Conservation (phyloP, 1,284 basidiomycete genomes). For the Anthracocystis setariae region DNA sequence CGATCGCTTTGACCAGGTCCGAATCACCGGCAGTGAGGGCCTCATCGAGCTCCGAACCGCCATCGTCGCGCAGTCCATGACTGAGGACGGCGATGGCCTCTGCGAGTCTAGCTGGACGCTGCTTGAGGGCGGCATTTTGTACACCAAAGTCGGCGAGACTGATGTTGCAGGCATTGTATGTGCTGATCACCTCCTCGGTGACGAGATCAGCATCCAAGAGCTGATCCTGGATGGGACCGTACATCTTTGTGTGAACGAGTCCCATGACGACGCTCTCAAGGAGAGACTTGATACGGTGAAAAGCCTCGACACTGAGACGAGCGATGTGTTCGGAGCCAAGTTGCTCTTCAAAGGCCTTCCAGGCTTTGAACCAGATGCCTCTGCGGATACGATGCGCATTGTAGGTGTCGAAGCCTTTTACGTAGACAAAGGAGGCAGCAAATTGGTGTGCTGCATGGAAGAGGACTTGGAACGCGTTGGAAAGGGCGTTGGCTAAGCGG, state of each 20-base stretch:
- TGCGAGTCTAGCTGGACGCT: conserved; percentile 18
- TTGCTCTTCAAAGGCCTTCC: conserved; percentile 40
- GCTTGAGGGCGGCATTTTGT: conserved; percentile 14
- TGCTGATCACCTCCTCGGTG: conserved; percentile 25
- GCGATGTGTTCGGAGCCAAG: conserved; percentile 27
- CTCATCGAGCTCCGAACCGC: conserved; percentile 22
- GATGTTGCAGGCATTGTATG: conserved; percentile 25
- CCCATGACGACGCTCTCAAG: conserved; percentile 50
- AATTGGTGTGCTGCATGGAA: conserved; percentile 40
- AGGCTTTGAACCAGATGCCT: conserved; percentile 46
- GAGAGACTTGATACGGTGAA: conserved; percentile 34
- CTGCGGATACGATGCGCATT: conserved; percentile 46
- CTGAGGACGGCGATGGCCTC: conserved; percentile 16
- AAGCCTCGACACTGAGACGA: conserved; percentile 28
- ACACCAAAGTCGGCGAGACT: conserved; percentile 33
- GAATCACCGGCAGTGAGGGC: conserved; percentile 16
- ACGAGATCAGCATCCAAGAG: conserved; percentile 28
- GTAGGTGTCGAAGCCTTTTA: conserved; percentile 47
- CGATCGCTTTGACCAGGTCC: conserved; percentile 1
- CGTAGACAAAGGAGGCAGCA: conserved; percentile 42
- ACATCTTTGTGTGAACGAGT: conserved; percentile 43
- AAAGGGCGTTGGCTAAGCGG: conserved; percentile 14
- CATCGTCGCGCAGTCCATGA: conserved; percentile 25
- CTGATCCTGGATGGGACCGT: conserved; percentile 35
- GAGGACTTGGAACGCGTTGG: conserved; percentile 16